Evolutionary conservation across 352 stramenopile genomes (phyloP), one percentile per base, ranked within the genome.

Genomic region (Plasmopara muralis): DNA sequence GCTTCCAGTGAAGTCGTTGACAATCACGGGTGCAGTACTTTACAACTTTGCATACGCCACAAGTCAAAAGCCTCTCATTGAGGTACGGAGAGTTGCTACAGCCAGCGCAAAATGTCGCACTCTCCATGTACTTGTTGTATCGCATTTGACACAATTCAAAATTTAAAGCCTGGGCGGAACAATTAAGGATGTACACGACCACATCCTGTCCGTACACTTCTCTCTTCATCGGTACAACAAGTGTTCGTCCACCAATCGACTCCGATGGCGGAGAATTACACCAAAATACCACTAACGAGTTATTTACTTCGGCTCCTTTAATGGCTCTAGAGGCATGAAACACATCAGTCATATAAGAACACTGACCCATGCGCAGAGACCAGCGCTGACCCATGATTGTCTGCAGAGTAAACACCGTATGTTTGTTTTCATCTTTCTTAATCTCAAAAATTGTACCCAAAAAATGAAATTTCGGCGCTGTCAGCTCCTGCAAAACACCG

Each of bases 11-110:
- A 14, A 55, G 43, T 37, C 43, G 43, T 25, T 72, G 64, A 34
- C 64, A 69, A 15, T 72, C 55, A 16, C 64, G 55, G 10, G 64
- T 57, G 16, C 64, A 72, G 15, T 72, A 72, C 20, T 63, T 63
- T 12, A 66, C 49, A 5, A 31, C 14, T 52, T 66, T 69, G 29
- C 64, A 72, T 6, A 55, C 50, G n/a, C 64, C 40, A 50, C 64
- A 72, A 40, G 41, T 10, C 14, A 47, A 66, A 28, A 72, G 49
- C 10, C 53, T 16, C 9, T 49, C 46, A 5, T 35, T 51, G 9
- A 45, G 35, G 38, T 53, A 53, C 4, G 50, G n/a, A 20, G 52
- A 55, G 9, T 59, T 66, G 8, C 43, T 33, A 43, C 60, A 68
- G 13, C 45, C 47, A 6, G 60, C 45, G 16, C 64, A 72, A 3